Percentiles rank a stretch among this genome's conserved stretches.
Evolutionary conservation across 1,284 basidiomycete species (phyloP).

Genomic region (Cutaneotrichosporon spelunceum): DNA sequence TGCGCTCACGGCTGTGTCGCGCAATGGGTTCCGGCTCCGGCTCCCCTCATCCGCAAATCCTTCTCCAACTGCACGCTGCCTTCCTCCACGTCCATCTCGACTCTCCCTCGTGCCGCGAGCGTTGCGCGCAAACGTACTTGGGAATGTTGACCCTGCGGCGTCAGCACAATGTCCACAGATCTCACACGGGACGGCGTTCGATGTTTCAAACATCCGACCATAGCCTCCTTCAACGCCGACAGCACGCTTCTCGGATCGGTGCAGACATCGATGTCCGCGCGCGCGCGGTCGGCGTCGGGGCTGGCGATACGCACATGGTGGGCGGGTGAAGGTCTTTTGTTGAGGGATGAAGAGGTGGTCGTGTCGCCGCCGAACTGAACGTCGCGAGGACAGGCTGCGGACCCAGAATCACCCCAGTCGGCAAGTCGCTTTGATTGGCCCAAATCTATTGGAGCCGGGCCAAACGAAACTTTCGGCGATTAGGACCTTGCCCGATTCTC

Average conservation of each 20-base stretch:
- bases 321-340: slow-evolving; percentile 9
- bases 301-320: slow-evolving; percentile 3
- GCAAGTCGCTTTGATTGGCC: neutral
- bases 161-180: slow-evolving; percentile 1
- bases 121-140: slow-evolving; percentile 13
- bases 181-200: neutral
- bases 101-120: neutral
- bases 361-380: slow-evolving; percentile 1
- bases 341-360: slow-evolving; percentile 11
- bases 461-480: neutral
- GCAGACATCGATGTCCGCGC: neutral
- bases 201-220: neutral
- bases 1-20: neutral
- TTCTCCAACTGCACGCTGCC: neutral
- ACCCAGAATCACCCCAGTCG: neutral
- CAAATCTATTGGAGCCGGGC: neutral
- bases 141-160: slow-evolving; percentile 18
- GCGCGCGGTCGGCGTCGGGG: slow-evolving; percentile 2
- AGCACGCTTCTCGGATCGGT: neutral
- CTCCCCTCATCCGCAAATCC: neutral
- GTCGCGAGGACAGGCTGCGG: neutral
- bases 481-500: neutral
- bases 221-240: neutral
- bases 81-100: neutral
- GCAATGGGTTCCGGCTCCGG: neutral